Conservation (phyloP, 768 basidiomycete species). For the Boletus tylopilopsis region DNA sequence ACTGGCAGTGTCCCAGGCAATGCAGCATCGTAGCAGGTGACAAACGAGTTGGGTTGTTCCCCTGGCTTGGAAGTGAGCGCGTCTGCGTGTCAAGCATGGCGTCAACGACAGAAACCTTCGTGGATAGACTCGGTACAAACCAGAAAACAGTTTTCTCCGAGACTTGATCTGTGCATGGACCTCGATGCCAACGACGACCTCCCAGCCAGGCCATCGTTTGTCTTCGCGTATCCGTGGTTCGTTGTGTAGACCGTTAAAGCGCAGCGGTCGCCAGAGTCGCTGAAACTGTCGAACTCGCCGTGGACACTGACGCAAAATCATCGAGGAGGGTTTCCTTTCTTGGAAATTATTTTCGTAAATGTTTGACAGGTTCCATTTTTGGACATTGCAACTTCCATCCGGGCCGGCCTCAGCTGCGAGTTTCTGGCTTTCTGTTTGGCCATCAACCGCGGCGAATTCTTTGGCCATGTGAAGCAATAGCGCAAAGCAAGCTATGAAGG, state of each 20-base stretch:
- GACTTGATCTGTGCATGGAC: conserved; percentile 94
- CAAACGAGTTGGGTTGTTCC: conserved; percentile 65
- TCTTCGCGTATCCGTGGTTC: conserved; percentile 13
- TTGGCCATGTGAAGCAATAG: no score
- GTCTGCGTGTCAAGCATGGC: conserved; percentile 25
- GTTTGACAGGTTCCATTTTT: neutral
- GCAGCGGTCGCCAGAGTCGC: conserved; percentile 9
- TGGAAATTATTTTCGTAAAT: neutral
- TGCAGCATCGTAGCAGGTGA: conserved; percentile 80
- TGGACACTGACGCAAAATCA: conserved; percentile 19
- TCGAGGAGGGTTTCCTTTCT: conserved; percentile 18
- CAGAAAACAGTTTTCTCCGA: conserved; percentile 83
- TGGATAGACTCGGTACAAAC: conserved; percentile 31
- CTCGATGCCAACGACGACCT: conserved; percentile 89
- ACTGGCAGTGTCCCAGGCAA: conserved; percentile 94
- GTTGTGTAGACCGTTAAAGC: neutral
- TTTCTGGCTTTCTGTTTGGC: no score
- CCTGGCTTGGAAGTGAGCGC: conserved; percentile 41
- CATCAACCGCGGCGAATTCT: no score
- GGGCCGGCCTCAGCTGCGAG: no score
- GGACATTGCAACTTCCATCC: no score
- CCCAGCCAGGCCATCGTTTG: conserved; percentile 78
- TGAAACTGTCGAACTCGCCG: conserved; percentile 13
- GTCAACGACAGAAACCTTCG: neutral
- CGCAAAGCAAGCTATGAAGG: no score